These are phyloP conservation scores for Apiospora pterosperma DNA, from an alignment of 2,329 filamentous ascomycete genomes.

Conservation along the genomic window DNA sequence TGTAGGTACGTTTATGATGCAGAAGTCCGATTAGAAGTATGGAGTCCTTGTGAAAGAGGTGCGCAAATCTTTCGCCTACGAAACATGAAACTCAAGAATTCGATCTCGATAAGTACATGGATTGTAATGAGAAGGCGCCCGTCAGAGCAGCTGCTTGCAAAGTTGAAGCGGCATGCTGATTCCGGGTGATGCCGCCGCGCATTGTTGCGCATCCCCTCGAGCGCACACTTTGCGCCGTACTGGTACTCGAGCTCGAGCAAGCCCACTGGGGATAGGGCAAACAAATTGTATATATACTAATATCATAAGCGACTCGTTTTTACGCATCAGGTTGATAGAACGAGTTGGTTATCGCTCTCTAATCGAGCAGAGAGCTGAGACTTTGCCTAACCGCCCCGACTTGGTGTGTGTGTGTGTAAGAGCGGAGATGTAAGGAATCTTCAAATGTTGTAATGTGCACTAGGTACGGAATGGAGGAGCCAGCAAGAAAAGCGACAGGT, in stretches of 20 bases:
- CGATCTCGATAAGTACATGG: background rate
- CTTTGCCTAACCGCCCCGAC: background rate
- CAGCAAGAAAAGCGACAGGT: background rate
- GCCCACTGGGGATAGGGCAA: background rate
- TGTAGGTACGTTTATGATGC: background rate
- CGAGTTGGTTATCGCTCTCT: background rate
- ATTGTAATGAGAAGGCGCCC: background rate
- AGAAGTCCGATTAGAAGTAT: background rate
- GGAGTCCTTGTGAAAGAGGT: background rate
- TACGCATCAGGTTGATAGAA: background rate
- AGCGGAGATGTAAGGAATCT: conserved; percentile 3
- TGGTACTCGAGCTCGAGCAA: background rate
- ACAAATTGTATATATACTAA: background rate
- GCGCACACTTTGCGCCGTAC: conserved; percentile 1
- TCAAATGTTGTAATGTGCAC: conserved; percentile 2
- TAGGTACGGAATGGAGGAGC: background rate
- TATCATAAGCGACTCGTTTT: background rate
- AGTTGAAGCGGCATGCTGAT: background rate
- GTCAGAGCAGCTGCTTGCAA: background rate
- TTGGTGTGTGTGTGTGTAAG: conserved; percentile 3
- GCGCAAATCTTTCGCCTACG: background rate
- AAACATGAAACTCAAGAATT: background rate
- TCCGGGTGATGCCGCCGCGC: conserved; percentile 1
- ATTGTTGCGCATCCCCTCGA: conserved; percentile 1
- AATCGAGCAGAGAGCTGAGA: conserved; percentile 1